A percentile compares a stretch with the other conserved stretches of the same genome.
These are phyloP conservation scores for Fragosphaeria purpurea DNA, from an alignment of 2,329 filamentous ascomycete genomes.

Conservation along the genomic window DNA sequence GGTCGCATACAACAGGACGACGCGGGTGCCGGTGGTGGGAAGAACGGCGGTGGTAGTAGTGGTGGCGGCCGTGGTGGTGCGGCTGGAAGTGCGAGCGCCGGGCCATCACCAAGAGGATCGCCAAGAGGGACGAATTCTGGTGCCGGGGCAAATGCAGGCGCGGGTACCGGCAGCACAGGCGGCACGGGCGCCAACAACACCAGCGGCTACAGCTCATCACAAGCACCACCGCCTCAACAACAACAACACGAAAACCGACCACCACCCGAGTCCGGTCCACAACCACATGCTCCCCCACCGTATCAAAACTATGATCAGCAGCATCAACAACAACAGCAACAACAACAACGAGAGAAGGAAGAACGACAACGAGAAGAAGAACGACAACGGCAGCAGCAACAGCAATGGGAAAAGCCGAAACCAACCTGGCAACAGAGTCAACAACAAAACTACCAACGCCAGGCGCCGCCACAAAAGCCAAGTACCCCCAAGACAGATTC, in stretches of 20 bases:
- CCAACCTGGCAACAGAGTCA: conserved; percentile 14
- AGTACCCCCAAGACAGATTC: conserved; percentile 21
- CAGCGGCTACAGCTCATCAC: conserved; percentile 20
- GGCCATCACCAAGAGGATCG: no score
- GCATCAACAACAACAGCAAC: conserved; percentile 21
- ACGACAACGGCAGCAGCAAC: background rate
- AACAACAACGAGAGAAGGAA: conserved; percentile 1
- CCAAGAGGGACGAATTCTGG: no score
- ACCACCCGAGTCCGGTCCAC: conserved; percentile 2
- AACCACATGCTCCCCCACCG: conserved; percentile 3
- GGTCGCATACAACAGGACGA: conserved; percentile 52
- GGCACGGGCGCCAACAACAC: background rate
- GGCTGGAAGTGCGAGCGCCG: background rate
- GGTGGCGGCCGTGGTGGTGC: conserved; percentile 17
- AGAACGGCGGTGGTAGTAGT: conserved; percentile 8
- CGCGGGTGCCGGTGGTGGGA: conserved; percentile 11
- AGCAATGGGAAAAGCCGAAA: conserved; percentile 16
- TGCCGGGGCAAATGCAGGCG: background rate
- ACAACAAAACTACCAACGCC: conserved; percentile 5
- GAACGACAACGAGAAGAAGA: conserved; percentile 12
- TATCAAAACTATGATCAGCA: conserved; percentile 48
- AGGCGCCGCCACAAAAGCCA: conserved; percentile 14
- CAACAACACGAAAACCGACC: conserved; percentile 11
- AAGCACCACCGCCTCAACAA: conserved; percentile 14
- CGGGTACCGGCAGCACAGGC: background rate